Conservation (phyloP, 306 rosid species). For the Coriaria nepalensis region DNA sequence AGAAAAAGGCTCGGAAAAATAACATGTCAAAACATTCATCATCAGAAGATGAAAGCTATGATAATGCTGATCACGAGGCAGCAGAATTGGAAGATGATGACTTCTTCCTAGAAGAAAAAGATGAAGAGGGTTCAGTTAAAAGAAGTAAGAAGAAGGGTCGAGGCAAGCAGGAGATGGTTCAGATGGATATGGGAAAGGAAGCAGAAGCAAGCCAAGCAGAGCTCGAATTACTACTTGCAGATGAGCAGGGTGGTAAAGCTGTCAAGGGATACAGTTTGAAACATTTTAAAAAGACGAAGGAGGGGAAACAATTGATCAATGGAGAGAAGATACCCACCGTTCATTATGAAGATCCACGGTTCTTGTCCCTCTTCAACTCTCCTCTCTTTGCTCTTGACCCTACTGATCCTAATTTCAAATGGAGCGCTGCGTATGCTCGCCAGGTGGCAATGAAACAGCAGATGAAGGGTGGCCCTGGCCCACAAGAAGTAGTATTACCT, state of each 20-base stretch:
- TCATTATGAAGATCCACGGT: constrained; percentile 66
- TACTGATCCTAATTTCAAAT: constrained; percentile 77
- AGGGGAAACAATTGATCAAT: constrained; percentile 35
- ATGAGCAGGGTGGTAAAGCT: constrained; percentile 45
- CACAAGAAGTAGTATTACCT: constrained; percentile 18
- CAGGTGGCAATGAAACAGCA: constrained; percentile 41
- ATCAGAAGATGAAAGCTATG: constrained; percentile 55
- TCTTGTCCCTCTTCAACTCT: constrained; percentile 40
- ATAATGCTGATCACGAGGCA: constrained; percentile 34
- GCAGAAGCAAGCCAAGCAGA: constrained; percentile 60
- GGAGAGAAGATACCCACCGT: constrained; percentile 54
- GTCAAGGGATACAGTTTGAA: constrained; percentile 65
- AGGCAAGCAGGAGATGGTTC: constrained; percentile 18
- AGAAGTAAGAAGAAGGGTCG: constrained; percentile 29
- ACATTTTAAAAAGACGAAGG: constrained; percentile 49
- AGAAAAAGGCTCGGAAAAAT: constrained; percentile 49
- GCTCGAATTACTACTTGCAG: constrained; percentile 89
- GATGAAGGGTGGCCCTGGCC: constrained; percentile 16
- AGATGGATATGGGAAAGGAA: constrained; percentile 21
- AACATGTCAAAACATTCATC: constrained; percentile 29
- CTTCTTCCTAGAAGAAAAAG: constrained; percentile 30
- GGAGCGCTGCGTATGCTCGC: constrained; percentile 59
- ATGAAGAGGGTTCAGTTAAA: constrained; percentile 48
- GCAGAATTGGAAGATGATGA: constrained; percentile 42
- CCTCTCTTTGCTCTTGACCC: constrained; percentile 67